Evolutionary conservation across 352 stramenopile genomes (phyloP), one percentile per base, ranked within the genome.

Genomic region (Peronospora belbahrii): DNA sequence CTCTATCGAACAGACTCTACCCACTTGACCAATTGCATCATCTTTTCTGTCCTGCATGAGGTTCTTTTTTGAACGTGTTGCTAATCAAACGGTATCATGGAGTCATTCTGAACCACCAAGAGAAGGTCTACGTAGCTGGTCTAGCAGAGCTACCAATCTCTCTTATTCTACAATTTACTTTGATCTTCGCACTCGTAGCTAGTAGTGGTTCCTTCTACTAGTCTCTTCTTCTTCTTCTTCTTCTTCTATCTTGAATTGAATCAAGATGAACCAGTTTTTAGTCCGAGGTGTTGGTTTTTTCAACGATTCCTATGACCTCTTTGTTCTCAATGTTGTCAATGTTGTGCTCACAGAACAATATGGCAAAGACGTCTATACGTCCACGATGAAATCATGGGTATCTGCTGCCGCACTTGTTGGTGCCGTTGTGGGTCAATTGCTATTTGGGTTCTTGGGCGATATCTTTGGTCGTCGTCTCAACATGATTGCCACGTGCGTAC

Each of bases 241-340:
- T 10, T 7, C 22, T 15, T 15, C 42, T 11, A 35, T 6, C 7
- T 19, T 27, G 14, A 53, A 33, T 24, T 32, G 20, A 43, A 15
- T n/a, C n/a, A 48, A 48, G 35, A 64, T 84, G 61, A 81, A 83
- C 56, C 78, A 70, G 51, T 84, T 82, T 30, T 42, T 85, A 13
- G 58, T 88, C 9, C 74, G 77, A 15, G 74, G 77, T 34, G 70
- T 88, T 46, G 74, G 77, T 43, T 88, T 88, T 62, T 88, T 77
- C 60, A 84, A 84, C 36, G 75, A 85, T 53, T 67, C 75, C 22
- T 87, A 85, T 60, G 75, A 88, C 28, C 69, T 88, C n/a, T 85
- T 88, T 47, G 71, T 85, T 41, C 85, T 88, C 73, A 88, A 88
- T 51, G 61, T 88, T 8, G 59, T 86, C 57, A 88, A 88, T 62